These are phyloP conservation scores for Citrus hindsii DNA, from an alignment of 345 rosid genomes.

Conservation along the genomic window DNA sequence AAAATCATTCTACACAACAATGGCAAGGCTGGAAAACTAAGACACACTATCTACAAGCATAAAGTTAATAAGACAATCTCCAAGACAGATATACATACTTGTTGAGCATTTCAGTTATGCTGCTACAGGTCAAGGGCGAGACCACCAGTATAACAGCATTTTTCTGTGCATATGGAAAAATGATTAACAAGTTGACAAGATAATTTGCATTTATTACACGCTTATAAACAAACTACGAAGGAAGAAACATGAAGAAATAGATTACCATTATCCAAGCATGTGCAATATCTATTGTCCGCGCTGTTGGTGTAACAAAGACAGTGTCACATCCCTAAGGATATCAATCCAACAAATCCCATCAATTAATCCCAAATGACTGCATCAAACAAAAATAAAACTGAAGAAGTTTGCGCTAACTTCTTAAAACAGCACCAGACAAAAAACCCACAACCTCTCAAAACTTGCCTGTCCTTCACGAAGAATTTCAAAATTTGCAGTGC, in stretches of 20 bases:
- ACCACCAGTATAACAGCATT: constrained; percentile 64
- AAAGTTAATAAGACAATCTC: neutral
- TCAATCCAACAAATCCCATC: constrained; percentile 32
- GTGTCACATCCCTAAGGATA: constrained; percentile 85
- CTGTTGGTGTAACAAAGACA: constrained; percentile 84
- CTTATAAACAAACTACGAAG: neutral
- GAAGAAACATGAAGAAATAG: constrained; percentile 9
- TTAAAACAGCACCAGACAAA: neutral
- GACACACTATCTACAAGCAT: neutral
- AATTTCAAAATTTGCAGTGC: constrained; percentile 80
- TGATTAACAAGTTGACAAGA: constrained; percentile 4
- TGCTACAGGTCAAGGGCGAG: constrained; percentile 59
- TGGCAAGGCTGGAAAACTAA: neutral
- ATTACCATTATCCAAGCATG: constrained; percentile 87
- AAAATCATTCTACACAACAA: neutral
- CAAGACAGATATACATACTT: constrained; percentile 45
- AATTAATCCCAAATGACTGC: constrained; percentile 23
- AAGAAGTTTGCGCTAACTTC: neutral
- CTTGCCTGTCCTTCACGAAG: constrained; percentile 75
- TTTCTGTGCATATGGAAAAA: constrained; percentile 46
- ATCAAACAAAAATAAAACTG: constrained; percentile 17
- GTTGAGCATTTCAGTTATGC: constrained; percentile 57
- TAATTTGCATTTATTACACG: neutral
- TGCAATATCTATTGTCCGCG: constrained; percentile 82
- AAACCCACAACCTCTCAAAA: neutral